Evolutionary conservation across 495 filamentous ascomycete genomes (phyloP), one percentile per base, ranked within the genome.

Genomic region (Poronia punctata): DNA sequence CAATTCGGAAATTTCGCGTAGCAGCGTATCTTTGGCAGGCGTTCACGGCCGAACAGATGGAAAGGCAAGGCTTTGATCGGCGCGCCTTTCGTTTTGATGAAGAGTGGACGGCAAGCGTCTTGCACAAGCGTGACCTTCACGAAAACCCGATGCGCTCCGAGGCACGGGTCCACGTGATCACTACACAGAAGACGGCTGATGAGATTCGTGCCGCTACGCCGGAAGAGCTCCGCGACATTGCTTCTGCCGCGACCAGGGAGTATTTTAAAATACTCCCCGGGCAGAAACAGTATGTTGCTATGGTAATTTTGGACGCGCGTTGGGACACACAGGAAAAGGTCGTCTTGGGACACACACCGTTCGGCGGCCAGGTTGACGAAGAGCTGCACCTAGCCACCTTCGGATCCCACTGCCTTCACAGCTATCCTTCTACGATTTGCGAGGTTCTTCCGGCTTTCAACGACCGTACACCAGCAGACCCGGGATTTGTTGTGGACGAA

Each of bases 1-100:
- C 89, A 0, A 74, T 92, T 48, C 74, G 76, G 40, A 95, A 95
- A 60, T 94, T 86, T 53, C 76, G 87, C 38, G 93, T 88, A 79
- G 81, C 87, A 16, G 88, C 87, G 12, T 93, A 95, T 57, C 71
- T 96, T 2, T 96, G 89, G 89, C 89, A 95, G 58, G 86, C 88
- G 6, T 95, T 92, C 54, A 96, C 89, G 1, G 86, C 84, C 9
- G 88, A 95, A 55, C 88, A 96, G 56, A 95, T 95, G 88, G 82
- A 76, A 59, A 84, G 87, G 43, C 83, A 90, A 59, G 81, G 79
- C 31, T 74, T 95, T 38, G 87, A 87, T 3, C 75, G 89, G 18
- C 76, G 89, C 16, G 84, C 79, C 31, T 95, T 95, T 56, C 72
- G 88, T 28, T 86, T 90, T 48, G 89, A 96, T 39, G 89, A 96